Evolutionary conservation across 1,284 basidiomycete species (phyloP).

Genomic region (Cryptococcus wingfieldii): DNA sequence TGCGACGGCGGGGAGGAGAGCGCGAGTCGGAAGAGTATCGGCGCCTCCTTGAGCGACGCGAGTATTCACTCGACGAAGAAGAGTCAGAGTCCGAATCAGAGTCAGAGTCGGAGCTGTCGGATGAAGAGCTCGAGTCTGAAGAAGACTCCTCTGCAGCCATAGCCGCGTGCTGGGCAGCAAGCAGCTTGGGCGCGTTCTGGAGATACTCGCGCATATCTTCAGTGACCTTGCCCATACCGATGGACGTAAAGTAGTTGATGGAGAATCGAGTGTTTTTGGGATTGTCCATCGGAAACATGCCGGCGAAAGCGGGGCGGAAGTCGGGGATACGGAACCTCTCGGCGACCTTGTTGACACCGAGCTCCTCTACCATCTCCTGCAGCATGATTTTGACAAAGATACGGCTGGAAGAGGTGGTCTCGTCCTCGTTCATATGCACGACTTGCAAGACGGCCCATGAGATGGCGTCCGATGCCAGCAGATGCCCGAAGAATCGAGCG

Average conservation of each 20-base stretch:
- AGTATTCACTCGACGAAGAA: slow-evolving; percentile 16
- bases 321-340: slow-evolving; percentile 84
- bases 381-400: slow-evolving; percentile 98
- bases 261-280: slow-evolving; percentile 95
- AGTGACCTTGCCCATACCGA: slow-evolving; percentile 83
- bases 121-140: slow-evolving; percentile 49
- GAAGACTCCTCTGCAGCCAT: slow-evolving; percentile 58
- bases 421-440: slow-evolving; percentile 93
- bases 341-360: slow-evolving; percentile 78
- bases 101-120: slow-evolving; percentile 40
- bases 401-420: slow-evolving; percentile 91
- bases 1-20: slow-evolving; percentile 25
- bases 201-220: slow-evolving; percentile 96
- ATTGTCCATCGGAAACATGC: slow-evolving; percentile 93
- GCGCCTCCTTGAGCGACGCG: slow-evolving; percentile 14
- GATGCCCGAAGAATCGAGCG: slow-evolving; percentile 90
- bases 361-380: slow-evolving; percentile 86
- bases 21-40: slow-evolving; percentile 14
- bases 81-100: slow-evolving; percentile 18
- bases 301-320: slow-evolving; percentile 66
- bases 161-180: slow-evolving; percentile 86
- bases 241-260: slow-evolving; percentile 96
- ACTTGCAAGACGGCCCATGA: slow-evolving; percentile 82
- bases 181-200: slow-evolving; percentile 83
- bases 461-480: slow-evolving; percentile 78